phyloP scores from a whole-genome alignment of 2,329 filamentous ascomycete species.

The Phaeosphaeriaceae sp. region DNA sequence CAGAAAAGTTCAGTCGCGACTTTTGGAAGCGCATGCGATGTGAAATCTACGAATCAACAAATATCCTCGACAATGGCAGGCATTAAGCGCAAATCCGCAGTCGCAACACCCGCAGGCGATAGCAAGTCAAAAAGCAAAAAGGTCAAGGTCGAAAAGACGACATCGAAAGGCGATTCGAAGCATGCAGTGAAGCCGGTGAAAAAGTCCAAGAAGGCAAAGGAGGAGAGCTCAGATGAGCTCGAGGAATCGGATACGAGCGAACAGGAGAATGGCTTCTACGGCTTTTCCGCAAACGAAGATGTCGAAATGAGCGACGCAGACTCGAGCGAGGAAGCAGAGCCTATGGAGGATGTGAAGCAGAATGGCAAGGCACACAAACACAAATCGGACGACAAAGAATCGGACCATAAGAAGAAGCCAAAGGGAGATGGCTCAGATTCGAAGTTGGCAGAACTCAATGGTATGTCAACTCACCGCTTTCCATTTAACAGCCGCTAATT shows the following conservation, averaged over 20 bases:
- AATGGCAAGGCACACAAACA: conserved; percentile 29
- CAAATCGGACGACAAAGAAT: conserved; percentile 20
- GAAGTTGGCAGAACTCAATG: conserved; percentile 35
- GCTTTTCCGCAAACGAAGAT: conserved; percentile 40
- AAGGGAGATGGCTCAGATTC: conserved; percentile 28
- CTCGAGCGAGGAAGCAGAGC: conserved; percentile 21
- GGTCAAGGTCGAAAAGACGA: conserved; percentile 42
- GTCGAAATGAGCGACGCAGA: conserved; percentile 29
- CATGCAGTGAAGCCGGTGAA: conserved; percentile 35
- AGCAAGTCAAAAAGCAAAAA: conserved; percentile 47
- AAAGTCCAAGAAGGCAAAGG: conserved; percentile 38
- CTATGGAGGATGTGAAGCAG: conserved; percentile 16
- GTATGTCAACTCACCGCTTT: conserved; percentile 17
- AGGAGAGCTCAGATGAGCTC: conserved; percentile 37
- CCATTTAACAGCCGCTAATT: conserved; percentile 16
- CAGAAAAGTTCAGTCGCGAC: conserved; percentile 34
- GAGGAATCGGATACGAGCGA: conserved; percentile 48
- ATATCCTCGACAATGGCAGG: conserved; percentile 37
- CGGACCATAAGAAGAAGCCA: conserved; percentile 35
- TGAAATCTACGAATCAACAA: neutral
- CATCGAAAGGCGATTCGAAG: conserved; percentile 35
- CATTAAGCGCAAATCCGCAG: conserved; percentile 43
- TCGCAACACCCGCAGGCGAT: conserved; percentile 22
- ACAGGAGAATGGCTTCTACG: conserved; percentile 45
- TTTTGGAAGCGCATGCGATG: conserved; percentile 14